Conservation (phyloP, 2,329 filamentous ascomycete genomes). For the Diaporthe sp. region DNA sequence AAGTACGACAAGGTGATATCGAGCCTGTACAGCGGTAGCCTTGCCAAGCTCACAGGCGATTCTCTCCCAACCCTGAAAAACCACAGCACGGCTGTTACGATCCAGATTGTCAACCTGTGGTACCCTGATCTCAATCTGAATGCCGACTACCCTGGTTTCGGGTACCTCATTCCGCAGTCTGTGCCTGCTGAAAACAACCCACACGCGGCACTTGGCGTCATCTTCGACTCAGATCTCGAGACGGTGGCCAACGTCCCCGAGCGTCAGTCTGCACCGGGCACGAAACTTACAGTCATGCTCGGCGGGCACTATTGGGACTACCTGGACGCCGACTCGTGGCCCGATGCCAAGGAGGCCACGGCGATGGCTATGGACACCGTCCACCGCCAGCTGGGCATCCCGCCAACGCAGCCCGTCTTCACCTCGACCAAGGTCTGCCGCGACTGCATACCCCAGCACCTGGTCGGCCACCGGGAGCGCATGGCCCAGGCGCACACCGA, state of each 20-base stretch:
- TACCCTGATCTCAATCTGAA: slow-evolving; percentile 77
- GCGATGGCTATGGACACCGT: slow-evolving; percentile 79
- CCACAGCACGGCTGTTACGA: slow-evolving; percentile 76
- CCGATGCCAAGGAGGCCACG: slow-evolving; percentile 75
- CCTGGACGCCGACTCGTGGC: slow-evolving; percentile 60
- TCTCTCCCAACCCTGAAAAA: slow-evolving; percentile 64
- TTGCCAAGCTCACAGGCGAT: slow-evolving; percentile 55
- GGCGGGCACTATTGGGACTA: slow-evolving; percentile 93
- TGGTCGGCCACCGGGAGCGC: slow-evolving; percentile 79
- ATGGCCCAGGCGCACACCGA: slow-evolving; percentile 71
- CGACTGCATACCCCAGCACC: slow-evolving; percentile 92
- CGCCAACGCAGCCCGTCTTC: slow-evolving; percentile 63
- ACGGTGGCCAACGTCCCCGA: slow-evolving; percentile 44
- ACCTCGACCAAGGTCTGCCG: slow-evolving; percentile 70
- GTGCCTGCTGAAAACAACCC: slow-evolving; percentile 49
- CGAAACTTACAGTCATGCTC: slow-evolving; percentile 94
- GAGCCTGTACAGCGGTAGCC: slow-evolving; percentile 68
- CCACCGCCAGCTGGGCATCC: slow-evolving; percentile 81
- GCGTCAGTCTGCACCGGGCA: slow-evolving; percentile 63
- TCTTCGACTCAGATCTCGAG: slow-evolving; percentile 84
- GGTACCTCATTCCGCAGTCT: slow-evolving; percentile 89
- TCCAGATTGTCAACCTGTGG: slow-evolving; percentile 94
- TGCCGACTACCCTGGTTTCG: slow-evolving; percentile 78
- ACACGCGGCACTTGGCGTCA: slow-evolving; percentile 78
- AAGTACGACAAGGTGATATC: slow-evolving; percentile 73